phyloP scores from a whole-genome alignment of 257 asterid genomes.

The Nicotiana knightiana region DNA sequence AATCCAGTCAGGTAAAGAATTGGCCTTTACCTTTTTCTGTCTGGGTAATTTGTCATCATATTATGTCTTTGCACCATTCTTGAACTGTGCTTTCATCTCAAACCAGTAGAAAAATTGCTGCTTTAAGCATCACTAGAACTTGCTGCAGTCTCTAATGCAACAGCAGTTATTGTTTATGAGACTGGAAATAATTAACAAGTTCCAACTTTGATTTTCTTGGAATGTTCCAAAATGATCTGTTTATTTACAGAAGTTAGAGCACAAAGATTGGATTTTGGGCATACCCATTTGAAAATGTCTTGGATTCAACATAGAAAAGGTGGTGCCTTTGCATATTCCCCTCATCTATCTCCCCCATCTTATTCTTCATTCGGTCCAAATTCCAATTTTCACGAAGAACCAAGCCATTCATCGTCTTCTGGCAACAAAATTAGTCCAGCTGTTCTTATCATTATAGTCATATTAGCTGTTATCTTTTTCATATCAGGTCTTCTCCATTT shows the following conservation, averaged over 20 bases:
- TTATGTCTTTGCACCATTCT: not conserved
- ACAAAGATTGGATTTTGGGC: slow-evolving; percentile 34
- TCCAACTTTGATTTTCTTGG: slow-evolving; percentile 5
- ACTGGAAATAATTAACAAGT: not conserved
- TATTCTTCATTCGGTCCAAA: slow-evolving; percentile 20
- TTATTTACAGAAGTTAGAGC: slow-evolving; percentile 10
- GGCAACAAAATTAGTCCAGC: slow-evolving; percentile 28
- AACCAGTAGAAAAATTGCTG: not conserved
- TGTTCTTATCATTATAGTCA: slow-evolving; percentile 29
- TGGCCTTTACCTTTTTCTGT: not conserved
- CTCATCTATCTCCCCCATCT: slow-evolving; percentile 28
- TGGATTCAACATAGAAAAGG: slow-evolving; percentile 41
- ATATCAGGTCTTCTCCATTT: slow-evolving; percentile 34
- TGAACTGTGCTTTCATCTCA: not conserved
- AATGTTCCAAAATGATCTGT: slow-evolving; percentile 1
- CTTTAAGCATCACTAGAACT: not conserved
- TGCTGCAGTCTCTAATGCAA: not conserved
- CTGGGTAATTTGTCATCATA: not conserved
- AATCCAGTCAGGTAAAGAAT: not conserved
- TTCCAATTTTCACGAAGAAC: slow-evolving; percentile 28
- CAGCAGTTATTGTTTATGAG: not conserved
- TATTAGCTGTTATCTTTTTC: slow-evolving; percentile 34
- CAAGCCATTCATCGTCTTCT: slow-evolving; percentile 24
- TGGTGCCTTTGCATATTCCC: slow-evolving; percentile 25
- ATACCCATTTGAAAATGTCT: slow-evolving; percentile 38